Conservation (phyloP, 1,284 basidiomycete species). For the Moesziomyces sp. region DNA sequence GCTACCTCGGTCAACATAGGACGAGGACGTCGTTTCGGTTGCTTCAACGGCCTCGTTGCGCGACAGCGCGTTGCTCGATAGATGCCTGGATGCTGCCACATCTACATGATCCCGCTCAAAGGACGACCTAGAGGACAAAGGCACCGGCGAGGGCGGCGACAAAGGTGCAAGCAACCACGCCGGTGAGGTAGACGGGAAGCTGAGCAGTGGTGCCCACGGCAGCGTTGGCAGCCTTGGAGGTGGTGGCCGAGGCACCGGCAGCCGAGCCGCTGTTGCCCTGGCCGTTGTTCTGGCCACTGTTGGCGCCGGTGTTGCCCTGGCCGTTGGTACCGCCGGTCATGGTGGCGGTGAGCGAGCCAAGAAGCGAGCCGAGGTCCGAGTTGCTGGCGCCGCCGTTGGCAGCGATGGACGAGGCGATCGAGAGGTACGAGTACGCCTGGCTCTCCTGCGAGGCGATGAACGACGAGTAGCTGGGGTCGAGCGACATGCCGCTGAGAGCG, state of each 20-base stretch:
- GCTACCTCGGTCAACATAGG: no score
- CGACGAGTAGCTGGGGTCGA: constrained; percentile 18
- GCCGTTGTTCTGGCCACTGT: constrained; percentile 2
- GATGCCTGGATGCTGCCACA: no score
- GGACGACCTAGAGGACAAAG: constrained; percentile 15
- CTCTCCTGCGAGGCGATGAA: constrained; percentile 14
- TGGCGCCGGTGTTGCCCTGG: constrained; percentile 1
- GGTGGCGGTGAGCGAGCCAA: constrained; percentile 15
- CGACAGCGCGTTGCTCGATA: no score
- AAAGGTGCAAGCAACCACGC: constrained; percentile 22
- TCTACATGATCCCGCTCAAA: not conserved
- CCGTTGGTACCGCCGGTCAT: not conserved
- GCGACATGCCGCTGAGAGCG: constrained; percentile 6
- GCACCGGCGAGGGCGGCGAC: constrained; percentile 32
- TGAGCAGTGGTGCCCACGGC: constrained; percentile 10
- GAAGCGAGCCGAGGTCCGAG: constrained; percentile 12
- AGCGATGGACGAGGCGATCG: constrained; percentile 28
- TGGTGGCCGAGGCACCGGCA: constrained; percentile 4
- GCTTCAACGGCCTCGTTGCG: no score
- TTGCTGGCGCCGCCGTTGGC: constrained; percentile 26
- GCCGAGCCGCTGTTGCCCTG: constrained; percentile 3
- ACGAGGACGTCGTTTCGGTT: no score
- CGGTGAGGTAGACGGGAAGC: constrained; percentile 12
- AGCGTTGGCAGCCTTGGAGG: constrained; percentile 10
- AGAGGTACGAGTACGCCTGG: constrained; percentile 38